Percentiles rank a stretch among this genome's conserved stretches.
These are phyloP conservation scores for Phytophthora sansomeana DNA, from an alignment of 352 stramenopile species.

Conservation along the genomic window DNA sequence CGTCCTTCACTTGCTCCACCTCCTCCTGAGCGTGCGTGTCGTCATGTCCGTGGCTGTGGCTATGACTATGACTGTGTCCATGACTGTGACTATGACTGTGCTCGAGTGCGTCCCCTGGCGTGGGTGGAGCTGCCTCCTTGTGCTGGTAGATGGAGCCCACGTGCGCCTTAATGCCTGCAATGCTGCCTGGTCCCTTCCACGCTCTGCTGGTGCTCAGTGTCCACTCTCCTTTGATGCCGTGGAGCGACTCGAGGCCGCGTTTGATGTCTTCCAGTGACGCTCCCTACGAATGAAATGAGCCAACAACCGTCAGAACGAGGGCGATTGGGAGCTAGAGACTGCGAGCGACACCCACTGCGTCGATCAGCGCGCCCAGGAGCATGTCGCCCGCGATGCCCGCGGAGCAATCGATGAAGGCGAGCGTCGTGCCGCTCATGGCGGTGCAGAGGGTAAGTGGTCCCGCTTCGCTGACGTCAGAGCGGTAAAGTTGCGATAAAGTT, in stretches of 20 bases:
- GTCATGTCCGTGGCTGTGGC: slow-evolving; percentile 40
- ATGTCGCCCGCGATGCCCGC: slow-evolving; percentile 92
- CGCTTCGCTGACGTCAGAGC: not conserved
- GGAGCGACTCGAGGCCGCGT: slow-evolving; percentile 60
- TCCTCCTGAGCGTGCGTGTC: slow-evolving; percentile 23
- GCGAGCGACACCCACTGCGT: slow-evolving; percentile 59
- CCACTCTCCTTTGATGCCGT: slow-evolving; percentile 89
- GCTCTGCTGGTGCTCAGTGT: slow-evolving; percentile 67
- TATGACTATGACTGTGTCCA: slow-evolving; percentile 29
- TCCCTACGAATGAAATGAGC: slow-evolving; percentile 48
- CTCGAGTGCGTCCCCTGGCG: slow-evolving; percentile 8
- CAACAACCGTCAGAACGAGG: not conserved
- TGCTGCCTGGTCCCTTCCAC: slow-evolving; percentile 89
- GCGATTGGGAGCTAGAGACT: slow-evolving; percentile 11
- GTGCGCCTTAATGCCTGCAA: slow-evolving; percentile 90
- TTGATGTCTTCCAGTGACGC: slow-evolving; percentile 67
- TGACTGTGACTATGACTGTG: slow-evolving; percentile 32
- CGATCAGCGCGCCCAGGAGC: slow-evolving; percentile 89
- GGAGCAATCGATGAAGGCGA: slow-evolving; percentile 90
- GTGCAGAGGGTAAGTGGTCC: not conserved
- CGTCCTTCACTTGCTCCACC: slow-evolving; percentile 4
- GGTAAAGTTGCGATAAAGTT: not conserved
- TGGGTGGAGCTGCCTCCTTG: slow-evolving; percentile 50
- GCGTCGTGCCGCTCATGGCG: slow-evolving; percentile 28
- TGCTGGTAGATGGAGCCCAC: slow-evolving; percentile 91